These are phyloP conservation scores for Paraleonurus japonicus DNA, from an alignment of 257 asterid genomes.

Conservation along the genomic window DNA sequence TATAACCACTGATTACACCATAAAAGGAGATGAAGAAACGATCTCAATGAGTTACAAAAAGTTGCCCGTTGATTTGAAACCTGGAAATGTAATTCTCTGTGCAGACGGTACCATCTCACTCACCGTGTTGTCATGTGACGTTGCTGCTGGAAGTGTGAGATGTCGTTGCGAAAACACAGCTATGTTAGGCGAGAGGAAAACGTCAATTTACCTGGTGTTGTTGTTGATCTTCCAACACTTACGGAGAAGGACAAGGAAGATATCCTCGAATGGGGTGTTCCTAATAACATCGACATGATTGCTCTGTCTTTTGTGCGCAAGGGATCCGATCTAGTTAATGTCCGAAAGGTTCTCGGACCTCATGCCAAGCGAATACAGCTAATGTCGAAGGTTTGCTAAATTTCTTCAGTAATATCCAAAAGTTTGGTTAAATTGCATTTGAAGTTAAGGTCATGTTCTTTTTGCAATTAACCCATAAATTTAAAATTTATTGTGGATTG, in stretches of 20 bases:
- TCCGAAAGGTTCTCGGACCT: slow-evolving; percentile 73
- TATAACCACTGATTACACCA: slow-evolving; percentile 68
- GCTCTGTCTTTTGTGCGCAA: slow-evolving; percentile 88
- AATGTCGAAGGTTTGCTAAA: slow-evolving; percentile 67
- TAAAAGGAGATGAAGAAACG: slow-evolving; percentile 61
- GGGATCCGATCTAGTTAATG: slow-evolving; percentile 86
- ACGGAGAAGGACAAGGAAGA: slow-evolving; percentile 88
- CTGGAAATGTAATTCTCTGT: slow-evolving; percentile 69
- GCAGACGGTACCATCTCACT: slow-evolving; percentile 82
- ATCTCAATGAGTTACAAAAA: slow-evolving; percentile 85
- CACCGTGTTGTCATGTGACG: slow-evolving; percentile 64
- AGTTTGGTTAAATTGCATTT: not conserved
- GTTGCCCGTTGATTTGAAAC: slow-evolving; percentile 65
- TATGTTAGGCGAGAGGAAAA: slow-evolving; percentile 81
- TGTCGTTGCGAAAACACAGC: slow-evolving; percentile 84
- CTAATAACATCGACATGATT: slow-evolving; percentile 81
- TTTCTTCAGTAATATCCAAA: too few relatives aligned
- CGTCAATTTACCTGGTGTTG: slow-evolving; percentile 81
- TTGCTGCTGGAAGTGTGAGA: slow-evolving; percentile 59
- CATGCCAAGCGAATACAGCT: slow-evolving; percentile 69
- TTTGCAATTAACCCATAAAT: not conserved
- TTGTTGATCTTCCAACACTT: slow-evolving; percentile 86
- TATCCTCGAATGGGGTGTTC: slow-evolving; percentile 82
- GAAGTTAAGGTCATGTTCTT: not conserved
- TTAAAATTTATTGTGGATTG: not conserved